Percentiles rank a stretch among this genome's conserved stretches.
Conservation (phyloP, 192 early-diverging fungal species). For the Coemansia sp. region DNA sequence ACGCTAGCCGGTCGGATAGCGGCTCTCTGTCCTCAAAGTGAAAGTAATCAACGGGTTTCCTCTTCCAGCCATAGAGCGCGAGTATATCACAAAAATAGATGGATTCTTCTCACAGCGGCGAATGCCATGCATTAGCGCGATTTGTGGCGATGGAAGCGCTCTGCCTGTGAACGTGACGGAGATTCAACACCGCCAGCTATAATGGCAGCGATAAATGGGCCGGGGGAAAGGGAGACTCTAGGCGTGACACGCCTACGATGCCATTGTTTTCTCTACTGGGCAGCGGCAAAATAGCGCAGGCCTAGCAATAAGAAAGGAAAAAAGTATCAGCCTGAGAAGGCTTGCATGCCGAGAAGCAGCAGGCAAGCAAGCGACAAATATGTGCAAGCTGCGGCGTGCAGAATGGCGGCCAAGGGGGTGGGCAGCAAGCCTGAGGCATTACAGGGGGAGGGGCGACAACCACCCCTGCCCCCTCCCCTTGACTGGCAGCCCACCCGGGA, state of each 20-base stretch:
- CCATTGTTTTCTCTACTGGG: background rate
- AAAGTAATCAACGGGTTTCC: no score
- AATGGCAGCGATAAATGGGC: background rate
- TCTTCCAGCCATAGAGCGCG: background rate
- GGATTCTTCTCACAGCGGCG: background rate
- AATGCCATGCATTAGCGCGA: constrained; percentile 2
- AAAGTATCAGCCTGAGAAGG: background rate
- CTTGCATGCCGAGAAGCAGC: background rate
- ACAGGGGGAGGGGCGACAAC: constrained; percentile 24
- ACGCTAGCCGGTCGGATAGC: no score
- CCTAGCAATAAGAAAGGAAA: background rate
- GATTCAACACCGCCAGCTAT: background rate
- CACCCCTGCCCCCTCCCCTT: constrained; percentile 28
- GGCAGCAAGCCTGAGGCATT: constrained; percentile 9
- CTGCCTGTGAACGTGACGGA: background rate
- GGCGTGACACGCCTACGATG: background rate
- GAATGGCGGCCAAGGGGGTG: background rate
- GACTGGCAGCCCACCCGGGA: constrained; percentile 23
- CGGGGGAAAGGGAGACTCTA: background rate
- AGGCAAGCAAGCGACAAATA: constrained; percentile 2
- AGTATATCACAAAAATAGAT: background rate
- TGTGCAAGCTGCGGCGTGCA: background rate
- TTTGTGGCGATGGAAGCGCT: background rate
- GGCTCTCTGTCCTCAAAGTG: background rate
- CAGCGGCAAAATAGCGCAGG: background rate